Evolutionary conservation across 805 yeast species (phyloP).

Genomic region (Candida jianshihensis): DNA sequence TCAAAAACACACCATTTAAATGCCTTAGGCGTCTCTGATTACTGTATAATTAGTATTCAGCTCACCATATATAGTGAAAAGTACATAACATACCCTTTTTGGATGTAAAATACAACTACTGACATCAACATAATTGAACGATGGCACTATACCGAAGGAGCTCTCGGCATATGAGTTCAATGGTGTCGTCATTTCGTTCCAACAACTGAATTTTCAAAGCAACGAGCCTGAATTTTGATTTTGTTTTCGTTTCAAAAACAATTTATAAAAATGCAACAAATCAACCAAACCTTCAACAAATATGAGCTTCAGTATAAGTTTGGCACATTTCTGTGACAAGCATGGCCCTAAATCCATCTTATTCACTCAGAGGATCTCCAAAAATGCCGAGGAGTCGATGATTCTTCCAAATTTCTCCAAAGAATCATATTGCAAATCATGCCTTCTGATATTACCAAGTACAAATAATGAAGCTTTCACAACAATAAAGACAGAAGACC

Average conservation of each 20-base stretch:
- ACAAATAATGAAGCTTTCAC: constrained; percentile 23
- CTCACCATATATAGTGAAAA: background rate
- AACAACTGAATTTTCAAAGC: too few species aligned
- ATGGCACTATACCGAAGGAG: background rate
- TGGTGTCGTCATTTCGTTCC: background rate
- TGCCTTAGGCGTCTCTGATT: constrained; percentile 19
- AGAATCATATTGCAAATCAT: constrained; percentile 51
- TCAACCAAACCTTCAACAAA: background rate
- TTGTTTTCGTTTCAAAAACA: background rate
- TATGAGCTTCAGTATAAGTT: constrained; percentile 38
- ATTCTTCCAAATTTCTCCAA: constrained; percentile 35
- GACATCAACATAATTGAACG: constrained; percentile 4
- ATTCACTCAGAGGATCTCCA: constrained; percentile 45
- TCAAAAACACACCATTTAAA: constrained; percentile 12
- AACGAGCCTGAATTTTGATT: background rate
- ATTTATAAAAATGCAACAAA: background rate
- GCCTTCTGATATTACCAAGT: constrained; percentile 47
- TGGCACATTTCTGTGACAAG: constrained; percentile 73
- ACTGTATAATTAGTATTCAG: background rate
- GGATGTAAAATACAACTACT: constrained; percentile 14
- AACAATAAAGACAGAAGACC: constrained; percentile 25
- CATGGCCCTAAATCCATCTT: constrained; percentile 67
- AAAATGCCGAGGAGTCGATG: constrained; percentile 18
- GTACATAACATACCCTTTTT: constrained; percentile 9
- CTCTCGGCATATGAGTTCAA: background rate